Conservation (phyloP, 352 stramenopile species). For the Phytophthora uliginosa region DNA sequence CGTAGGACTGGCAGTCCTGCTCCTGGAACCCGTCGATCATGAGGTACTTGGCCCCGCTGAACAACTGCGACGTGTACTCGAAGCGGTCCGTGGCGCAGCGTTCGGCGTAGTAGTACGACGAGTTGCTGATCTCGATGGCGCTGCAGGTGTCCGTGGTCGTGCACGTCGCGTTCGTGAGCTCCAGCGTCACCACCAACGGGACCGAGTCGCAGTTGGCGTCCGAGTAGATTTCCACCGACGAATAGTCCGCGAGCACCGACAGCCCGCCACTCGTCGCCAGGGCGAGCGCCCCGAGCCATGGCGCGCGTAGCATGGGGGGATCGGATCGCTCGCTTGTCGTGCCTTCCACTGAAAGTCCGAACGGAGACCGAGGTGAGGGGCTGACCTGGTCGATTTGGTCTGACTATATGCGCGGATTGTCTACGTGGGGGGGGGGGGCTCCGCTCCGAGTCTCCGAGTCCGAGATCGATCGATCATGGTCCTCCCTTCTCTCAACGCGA, state of each 20-base stretch:
- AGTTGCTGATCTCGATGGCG: conserved; percentile 42
- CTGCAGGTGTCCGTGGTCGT: conserved; percentile 33
- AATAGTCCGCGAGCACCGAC: conserved; percentile 30
- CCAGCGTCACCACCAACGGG: conserved; percentile 42
- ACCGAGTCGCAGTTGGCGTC: conserved; percentile 45
- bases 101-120: conserved; percentile 48
- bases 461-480: conserved; percentile 22
- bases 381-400: conserved; percentile 18
- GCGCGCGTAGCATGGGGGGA: conserved; percentile 27
- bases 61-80: conserved; percentile 41
- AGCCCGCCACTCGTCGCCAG: conserved; percentile 25
- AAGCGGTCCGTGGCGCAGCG: conserved; percentile 41
- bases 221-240: conserved; percentile 47
- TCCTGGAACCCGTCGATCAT: conserved; percentile 49
- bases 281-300: conserved; percentile 38
- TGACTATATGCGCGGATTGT: conserved; percentile 34
- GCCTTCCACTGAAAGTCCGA: conserved; percentile 30
- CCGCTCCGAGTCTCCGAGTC: background rate
- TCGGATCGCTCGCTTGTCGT: conserved; percentile 14
- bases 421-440: conserved; percentile 8
- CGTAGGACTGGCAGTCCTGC: conserved; percentile 33
- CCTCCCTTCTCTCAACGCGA: conserved; percentile 38
- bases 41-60: conserved; percentile 47
- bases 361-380: conserved; percentile 21
- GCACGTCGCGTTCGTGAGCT: conserved; percentile 29